Percentiles rank a stretch among this genome's conserved stretches.
phyloP scores from a whole-genome alignment of 78 protist species.

The Salpingoeca rosetta region DNA sequence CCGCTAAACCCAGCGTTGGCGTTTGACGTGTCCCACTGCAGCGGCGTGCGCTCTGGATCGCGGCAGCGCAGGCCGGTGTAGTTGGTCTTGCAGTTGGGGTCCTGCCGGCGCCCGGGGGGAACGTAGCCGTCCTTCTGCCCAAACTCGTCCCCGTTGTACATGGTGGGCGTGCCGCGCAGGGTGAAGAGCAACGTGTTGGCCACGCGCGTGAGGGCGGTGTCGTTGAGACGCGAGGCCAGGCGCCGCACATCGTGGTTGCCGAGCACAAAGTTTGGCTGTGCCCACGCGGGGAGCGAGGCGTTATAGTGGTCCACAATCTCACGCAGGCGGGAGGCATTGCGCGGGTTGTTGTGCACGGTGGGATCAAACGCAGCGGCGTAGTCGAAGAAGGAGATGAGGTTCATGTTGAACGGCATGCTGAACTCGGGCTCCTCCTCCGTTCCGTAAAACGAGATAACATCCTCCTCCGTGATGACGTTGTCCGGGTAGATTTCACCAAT shows the following conservation, averaged over 20 bases:
- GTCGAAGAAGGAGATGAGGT: background rate
- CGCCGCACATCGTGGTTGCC: background rate
- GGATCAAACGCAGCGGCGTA: no score
- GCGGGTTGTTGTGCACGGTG: no score
- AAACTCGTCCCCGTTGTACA: slow-evolving; percentile 7
- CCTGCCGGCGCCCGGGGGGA: background rate
- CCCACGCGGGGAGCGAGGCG: background rate
- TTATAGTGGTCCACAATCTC: no score
- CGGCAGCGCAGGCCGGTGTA: background rate
- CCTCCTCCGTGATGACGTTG: no score
- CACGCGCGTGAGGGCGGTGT: background rate
- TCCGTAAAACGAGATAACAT: no score
- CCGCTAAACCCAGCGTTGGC: slow-evolving; percentile 12
- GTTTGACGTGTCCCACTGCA: slow-evolving; percentile 5
- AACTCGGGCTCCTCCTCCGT: no score
- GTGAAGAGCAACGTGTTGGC: slow-evolving; percentile 7
- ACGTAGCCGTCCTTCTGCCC: background rate
- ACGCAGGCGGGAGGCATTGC: background rate
- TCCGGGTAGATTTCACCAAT: no score
- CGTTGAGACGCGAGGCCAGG: slow-evolving; percentile 3
- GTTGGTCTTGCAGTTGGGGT: background rate
- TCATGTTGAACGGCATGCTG: slow-evolving; percentile 3
- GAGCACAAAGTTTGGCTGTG: background rate
- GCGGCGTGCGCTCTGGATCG: slow-evolving; percentile 20
- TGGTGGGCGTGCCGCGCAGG: slow-evolving; percentile 19